Evolutionary conservation across 2,329 filamentous ascomycete species (phyloP), one percentile per base, ranked within the genome.

Genomic region (Didymella pinodella): DNA sequence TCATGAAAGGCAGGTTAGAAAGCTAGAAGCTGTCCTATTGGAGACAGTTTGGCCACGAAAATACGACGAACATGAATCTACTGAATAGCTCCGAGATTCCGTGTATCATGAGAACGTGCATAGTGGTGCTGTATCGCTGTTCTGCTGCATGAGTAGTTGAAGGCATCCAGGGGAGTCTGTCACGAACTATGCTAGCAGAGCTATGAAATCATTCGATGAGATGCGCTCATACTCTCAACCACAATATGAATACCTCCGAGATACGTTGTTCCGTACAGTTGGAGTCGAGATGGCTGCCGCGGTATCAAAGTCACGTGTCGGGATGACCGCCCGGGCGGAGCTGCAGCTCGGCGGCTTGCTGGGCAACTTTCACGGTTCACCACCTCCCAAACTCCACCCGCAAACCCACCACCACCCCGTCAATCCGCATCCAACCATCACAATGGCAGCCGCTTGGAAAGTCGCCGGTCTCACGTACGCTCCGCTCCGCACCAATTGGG

Each of bases 401-500:
- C 60, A 61, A 65, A 61, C 65, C 61, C 66, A 61, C 61, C 66
- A 59, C 60, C 63, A 53, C 58, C 57, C 63, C 63, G 63, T 66
- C 49, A 68, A 68, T 47, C 65, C 70, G 45, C 65, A 66, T 64
- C 65, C 68, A 63, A 73, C 75, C 78, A 73, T 76, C 87, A 92
- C 87, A 84, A 99, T 98, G 95, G 86, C 90, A 83, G 94, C 93
- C 85, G 92, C 93, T 79, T 99, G 94, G 95, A 98, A 97, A 91
- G 88, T 93, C 78, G 92, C 95, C 80, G 95, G 95, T 83, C 86
- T 98, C 79, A 96, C 89, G 93, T 97, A 90, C 81, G 92, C 86
- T 48, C 22, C 61, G 31, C 53, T 26, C 47, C 29, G 49, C 49
- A 34, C 56, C 29, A 51, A 48, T 40, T 47, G 52, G 40, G 50